Evolutionary conservation across 2,329 filamentous ascomycete species (phyloP).

Genomic region (Phaeosphaeria sp.): DNA sequence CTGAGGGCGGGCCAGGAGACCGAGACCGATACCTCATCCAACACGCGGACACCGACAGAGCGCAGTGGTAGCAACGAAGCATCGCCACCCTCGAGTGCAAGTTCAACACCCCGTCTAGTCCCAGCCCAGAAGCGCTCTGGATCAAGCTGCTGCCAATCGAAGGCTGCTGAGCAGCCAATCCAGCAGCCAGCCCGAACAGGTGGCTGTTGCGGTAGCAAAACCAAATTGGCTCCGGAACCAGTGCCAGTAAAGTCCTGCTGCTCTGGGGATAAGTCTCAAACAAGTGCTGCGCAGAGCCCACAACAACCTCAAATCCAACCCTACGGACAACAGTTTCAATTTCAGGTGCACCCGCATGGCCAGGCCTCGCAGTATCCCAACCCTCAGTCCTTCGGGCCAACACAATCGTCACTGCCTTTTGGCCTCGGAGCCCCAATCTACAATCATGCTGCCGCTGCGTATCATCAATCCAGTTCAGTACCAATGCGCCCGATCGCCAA

Average conservation of each 20-base stretch:
- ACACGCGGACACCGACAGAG: slow-evolving; percentile 42
- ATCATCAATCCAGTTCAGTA: slow-evolving; percentile 43
- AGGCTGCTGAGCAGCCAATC: slow-evolving; percentile 20
- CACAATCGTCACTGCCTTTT: slow-evolving; percentile 26
- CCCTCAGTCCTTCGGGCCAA: slow-evolving; percentile 22
- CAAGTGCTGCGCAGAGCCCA: slow-evolving; percentile 5
- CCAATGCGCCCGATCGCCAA: slow-evolving; percentile 29
- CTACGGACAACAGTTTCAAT: slow-evolving; percentile 25
- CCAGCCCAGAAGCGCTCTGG: slow-evolving; percentile 33
- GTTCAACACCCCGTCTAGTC: slow-evolving; percentile 45
- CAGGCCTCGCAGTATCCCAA: slow-evolving; percentile 27
- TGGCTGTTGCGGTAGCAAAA: slow-evolving; percentile 41
- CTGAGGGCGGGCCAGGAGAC: slow-evolving; percentile 41
- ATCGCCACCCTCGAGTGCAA: slow-evolving; percentile 45
- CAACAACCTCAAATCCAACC: slow-evolving; percentile 13
- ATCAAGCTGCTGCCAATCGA: slow-evolving; percentile 44
- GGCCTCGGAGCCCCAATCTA: slow-evolving; percentile 44
- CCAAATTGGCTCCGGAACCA: slow-evolving; percentile 22
- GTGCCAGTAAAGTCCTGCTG: slow-evolving; percentile 42
- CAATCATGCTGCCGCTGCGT: slow-evolving; percentile 39
- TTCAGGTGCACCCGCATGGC: slow-evolving; percentile 28
- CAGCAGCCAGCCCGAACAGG: slow-evolving; percentile 16
- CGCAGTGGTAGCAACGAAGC: slow-evolving; percentile 40
- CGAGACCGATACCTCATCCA: slow-evolving; percentile 42
- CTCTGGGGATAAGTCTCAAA: slow-evolving; percentile 26